Percentiles rank a stretch among this genome's conserved stretches.
Conservation (phyloP, 805 yeast species). For the Schwanniomyces occidentalis region DNA sequence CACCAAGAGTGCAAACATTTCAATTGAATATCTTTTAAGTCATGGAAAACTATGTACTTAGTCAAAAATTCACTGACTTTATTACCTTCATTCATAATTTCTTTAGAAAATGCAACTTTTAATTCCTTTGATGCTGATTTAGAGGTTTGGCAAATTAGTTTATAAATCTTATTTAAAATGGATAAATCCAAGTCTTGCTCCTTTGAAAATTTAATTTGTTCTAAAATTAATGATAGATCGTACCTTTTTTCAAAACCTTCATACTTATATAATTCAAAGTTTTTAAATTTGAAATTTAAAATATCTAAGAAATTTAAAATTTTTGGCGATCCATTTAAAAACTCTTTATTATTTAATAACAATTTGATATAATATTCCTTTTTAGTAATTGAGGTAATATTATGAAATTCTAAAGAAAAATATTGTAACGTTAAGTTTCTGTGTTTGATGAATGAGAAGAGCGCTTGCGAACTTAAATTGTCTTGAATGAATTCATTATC, state of each 20-base stretch:
- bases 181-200: conserved; percentile 44
- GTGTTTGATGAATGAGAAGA: conserved; percentile 60
- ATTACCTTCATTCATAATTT: conserved; percentile 24
- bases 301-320: conserved; percentile 70
- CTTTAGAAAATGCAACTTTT: conserved; percentile 22
- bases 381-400: conserved; percentile 48
- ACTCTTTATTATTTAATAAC: conserved; percentile 52
- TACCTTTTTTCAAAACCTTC: conserved; percentile 26
- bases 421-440: conserved; percentile 64
- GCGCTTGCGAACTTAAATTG: conserved; percentile 46
- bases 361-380: conserved; percentile 51
- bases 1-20: conserved; percentile 80
- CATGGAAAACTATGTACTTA: conserved; percentile 46
- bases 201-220: conserved; percentile 26
- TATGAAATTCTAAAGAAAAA: conserved; percentile 72
- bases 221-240: conserved; percentile 35
- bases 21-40: conserved; percentile 54
- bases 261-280: conserved; percentile 43
- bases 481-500: conserved; percentile 36
- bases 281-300: conserved; percentile 54
- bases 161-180: conserved; percentile 25
- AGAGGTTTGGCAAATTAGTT: conserved; percentile 21
- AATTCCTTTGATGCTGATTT: conserved; percentile 18
- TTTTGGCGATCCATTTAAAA: conserved; percentile 62
- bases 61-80: conserved; percentile 39